phyloP scores from a whole-genome alignment of 192 early-diverging fungal genomes.

The Linnemannia hyalina region DNA sequence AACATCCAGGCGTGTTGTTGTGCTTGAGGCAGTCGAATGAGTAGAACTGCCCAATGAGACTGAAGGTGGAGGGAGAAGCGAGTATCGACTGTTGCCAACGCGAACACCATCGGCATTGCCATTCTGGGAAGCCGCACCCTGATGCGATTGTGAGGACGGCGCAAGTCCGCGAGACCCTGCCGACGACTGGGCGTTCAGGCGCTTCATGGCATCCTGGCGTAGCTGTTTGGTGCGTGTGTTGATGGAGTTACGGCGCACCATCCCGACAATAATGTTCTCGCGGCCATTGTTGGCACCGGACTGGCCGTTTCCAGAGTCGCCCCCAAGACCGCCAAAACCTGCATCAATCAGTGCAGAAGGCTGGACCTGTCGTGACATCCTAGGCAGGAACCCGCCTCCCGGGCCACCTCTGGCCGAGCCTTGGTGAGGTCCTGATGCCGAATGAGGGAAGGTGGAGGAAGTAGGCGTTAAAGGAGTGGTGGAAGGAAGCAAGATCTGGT shows the following conservation, averaged over 20 bases:
- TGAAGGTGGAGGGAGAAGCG: slow-evolving; percentile 1
- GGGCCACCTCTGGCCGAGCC: background rate
- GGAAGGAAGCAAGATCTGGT: slow-evolving; percentile 66
- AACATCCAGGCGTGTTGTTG: background rate
- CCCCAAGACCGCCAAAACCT: slow-evolving; percentile 5
- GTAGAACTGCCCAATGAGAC: background rate
- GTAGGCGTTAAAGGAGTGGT: slow-evolving; percentile 3
- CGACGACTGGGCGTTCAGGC: slow-evolving; percentile 11
- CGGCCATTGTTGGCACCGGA: background rate
- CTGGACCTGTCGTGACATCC: slow-evolving; percentile 24
- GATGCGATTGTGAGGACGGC: background rate
- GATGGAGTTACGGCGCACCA: slow-evolving; percentile 30
- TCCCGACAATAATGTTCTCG: background rate
- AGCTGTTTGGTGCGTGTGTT: slow-evolving; percentile 33
- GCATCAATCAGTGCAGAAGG: slow-evolving; percentile 12
- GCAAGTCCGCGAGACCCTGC: background rate
- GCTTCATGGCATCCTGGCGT: slow-evolving; percentile 30
- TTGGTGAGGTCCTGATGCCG: background rate
- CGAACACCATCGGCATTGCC: background rate
- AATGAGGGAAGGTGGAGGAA: background rate
- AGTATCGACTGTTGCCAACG: slow-evolving; percentile 5
- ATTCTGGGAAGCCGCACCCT: background rate
- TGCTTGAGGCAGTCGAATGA: background rate
- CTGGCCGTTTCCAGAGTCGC: slow-evolving; percentile 7
- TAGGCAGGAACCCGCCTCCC: slow-evolving; percentile 18